Conservation (phyloP, 192 early-diverging fungal species). For the Coemansia sp. region DNA sequence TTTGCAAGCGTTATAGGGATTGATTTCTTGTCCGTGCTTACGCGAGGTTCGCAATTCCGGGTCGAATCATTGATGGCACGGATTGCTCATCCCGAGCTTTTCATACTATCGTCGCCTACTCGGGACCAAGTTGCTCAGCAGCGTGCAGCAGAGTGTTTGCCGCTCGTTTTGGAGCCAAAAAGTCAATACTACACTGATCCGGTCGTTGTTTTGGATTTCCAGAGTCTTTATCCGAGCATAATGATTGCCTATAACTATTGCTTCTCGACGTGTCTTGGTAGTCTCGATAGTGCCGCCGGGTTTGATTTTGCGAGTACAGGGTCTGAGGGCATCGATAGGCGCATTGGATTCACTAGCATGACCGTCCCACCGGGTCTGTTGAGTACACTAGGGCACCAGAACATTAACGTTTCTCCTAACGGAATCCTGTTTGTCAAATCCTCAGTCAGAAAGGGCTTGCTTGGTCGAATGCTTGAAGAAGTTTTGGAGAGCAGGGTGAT, state of each 20-base stretch:
- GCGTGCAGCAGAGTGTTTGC: slow-evolving; percentile 81
- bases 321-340: slow-evolving; percentile 27
- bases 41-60: slow-evolving; percentile 88
- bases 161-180: slow-evolving; percentile 85
- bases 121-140: slow-evolving; percentile 71
- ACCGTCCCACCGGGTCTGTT: slow-evolving; percentile 65
- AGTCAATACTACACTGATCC: slow-evolving; percentile 84
- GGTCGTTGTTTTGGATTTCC: slow-evolving; percentile 88
- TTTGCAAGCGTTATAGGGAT: slow-evolving; percentile 91
- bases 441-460: slow-evolving; percentile 72
- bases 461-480: slow-evolving; percentile 82
- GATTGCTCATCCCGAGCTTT: slow-evolving; percentile 76
- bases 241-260: slow-evolving; percentile 98
- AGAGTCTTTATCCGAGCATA: slow-evolving; percentile 90
- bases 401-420: slow-evolving; percentile 79
- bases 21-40: slow-evolving; percentile 82
- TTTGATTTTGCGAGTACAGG: not conserved
- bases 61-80: slow-evolving; percentile 80
- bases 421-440: slow-evolving; percentile 84
- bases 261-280: slow-evolving; percentile 87
- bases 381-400: slow-evolving; percentile 63
- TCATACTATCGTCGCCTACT: slow-evolving; percentile 73
- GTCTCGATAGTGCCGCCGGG: slow-evolving; percentile 26
- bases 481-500: slow-evolving; percentile 87
- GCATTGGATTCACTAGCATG: slow-evolving; percentile 67